These are phyloP conservation scores for Tolypocladium nubicola DNA, from an alignment of 2,329 filamentous ascomycete genomes.

Conservation along the genomic window DNA sequence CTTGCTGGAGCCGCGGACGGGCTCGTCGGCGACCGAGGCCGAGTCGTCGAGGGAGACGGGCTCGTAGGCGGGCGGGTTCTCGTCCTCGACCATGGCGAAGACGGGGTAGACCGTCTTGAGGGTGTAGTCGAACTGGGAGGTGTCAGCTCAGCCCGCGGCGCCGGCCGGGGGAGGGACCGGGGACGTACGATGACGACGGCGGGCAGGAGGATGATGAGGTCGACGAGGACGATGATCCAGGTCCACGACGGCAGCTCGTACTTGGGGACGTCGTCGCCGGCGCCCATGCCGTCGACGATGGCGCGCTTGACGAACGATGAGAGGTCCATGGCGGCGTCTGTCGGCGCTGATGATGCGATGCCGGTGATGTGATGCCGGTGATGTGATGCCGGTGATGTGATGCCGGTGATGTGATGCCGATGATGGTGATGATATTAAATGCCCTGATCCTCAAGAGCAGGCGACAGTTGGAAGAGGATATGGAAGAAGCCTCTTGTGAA, in stretches of 20 bases:
- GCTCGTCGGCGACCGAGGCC: constrained; percentile 21
- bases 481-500: not conserved
- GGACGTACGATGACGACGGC: constrained; percentile 29
- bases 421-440: not conserved
- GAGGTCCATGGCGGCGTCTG: constrained; percentile 5
- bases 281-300: constrained; percentile 11
- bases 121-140: constrained; percentile 37
- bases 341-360: not conserved
- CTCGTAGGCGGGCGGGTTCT: constrained; percentile 43
- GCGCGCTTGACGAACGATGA: constrained; percentile 19
- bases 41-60: constrained; percentile 32
- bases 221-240: constrained; percentile 24
- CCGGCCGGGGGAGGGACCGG: not conserved
- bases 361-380: not conserved
- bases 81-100: constrained; percentile 48
- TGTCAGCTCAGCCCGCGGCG: not conserved
- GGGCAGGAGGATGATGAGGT: constrained; percentile 35
- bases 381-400: not conserved
- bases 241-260: constrained; percentile 28
- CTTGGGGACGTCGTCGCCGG: constrained; percentile 8
- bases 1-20: constrained; percentile 20
- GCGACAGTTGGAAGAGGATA: not conserved
- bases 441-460: not conserved
- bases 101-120: constrained; percentile 39
- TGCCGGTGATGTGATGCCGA: not conserved